Percentiles rank a stretch among this genome's conserved stretches.
phyloP scores from a whole-genome alignment of 805 yeast genomes.

The Saccharomycopsis javanensis region DNA sequence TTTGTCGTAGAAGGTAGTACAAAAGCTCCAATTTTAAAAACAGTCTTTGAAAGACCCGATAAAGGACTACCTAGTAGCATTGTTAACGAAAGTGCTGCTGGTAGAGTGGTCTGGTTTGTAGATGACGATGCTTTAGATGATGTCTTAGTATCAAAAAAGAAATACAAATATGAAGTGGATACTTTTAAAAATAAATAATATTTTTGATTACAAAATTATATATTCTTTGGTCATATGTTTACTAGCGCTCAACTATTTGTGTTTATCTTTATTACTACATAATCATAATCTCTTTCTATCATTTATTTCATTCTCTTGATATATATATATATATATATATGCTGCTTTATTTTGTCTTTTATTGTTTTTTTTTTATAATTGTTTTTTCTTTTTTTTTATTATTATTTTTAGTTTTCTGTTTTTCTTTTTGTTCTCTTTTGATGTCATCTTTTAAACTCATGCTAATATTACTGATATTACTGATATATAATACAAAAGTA shows the following conservation, averaged over 20 bases:
- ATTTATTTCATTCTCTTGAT: background rate
- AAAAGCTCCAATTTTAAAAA: constrained; percentile 84
- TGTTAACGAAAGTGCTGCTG: constrained; percentile 94
- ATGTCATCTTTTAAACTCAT: background rate
- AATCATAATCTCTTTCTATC: background rate
- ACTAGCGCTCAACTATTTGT: background rate
- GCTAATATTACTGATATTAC: no score
- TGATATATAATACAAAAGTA: background rate
- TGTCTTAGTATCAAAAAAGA: constrained; percentile 33
- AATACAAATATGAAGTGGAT: constrained; percentile 19
- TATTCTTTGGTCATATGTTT: background rate
- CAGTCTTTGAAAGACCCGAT: constrained; percentile 93
- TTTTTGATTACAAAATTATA: background rate
- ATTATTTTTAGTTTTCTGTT: background rate
- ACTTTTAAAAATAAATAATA: constrained; percentile 14
- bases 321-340: background rate
- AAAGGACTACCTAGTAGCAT: constrained; percentile 90
- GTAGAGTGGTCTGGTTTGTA: constrained; percentile 94
- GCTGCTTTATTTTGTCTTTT: no score
- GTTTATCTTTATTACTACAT: background rate
- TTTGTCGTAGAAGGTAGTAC: constrained; percentile 96
- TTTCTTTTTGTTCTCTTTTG: background rate
- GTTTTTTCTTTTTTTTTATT: background rate
- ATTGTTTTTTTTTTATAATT: no score
- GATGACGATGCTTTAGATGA: constrained; percentile 87